A percentile compares a stretch with the other conserved stretches of the same genome.
phyloP scores from a whole-genome alignment of 2,329 filamentous ascomycete species.

The Sporothrix sp. region DNA sequence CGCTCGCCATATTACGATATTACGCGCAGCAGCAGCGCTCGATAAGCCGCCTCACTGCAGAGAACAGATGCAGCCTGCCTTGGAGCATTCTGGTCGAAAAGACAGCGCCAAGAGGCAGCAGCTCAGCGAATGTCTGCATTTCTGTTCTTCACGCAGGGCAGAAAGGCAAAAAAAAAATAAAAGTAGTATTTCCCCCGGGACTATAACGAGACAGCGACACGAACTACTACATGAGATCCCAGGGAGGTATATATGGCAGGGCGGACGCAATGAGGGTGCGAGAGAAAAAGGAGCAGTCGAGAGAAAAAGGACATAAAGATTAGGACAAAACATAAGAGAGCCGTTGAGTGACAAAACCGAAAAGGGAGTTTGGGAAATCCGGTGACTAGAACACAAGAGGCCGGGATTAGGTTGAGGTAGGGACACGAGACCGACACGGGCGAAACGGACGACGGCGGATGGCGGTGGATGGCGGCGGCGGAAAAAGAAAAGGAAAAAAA shows the following conservation, averaged over 20 bases:
- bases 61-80: no score
- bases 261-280: not conserved
- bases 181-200: not conserved
- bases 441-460: not conserved
- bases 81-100: no score
- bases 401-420: conserved; percentile 4
- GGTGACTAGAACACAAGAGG: not conserved
- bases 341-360: conserved; percentile 8
- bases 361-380: not conserved
- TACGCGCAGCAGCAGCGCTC: no score
- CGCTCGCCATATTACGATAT: no score
- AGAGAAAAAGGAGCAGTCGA: not conserved
- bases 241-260: conserved; percentile 10
- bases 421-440: not conserved
- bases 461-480: no score
- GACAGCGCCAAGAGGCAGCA: no score
- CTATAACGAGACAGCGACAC: not conserved
- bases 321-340: conserved; percentile 4
- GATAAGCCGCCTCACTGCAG: no score
- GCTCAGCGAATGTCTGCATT: no score
- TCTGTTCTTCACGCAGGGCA: no score
- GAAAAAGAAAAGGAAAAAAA: not conserved
- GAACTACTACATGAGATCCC: conserved; percentile 7
- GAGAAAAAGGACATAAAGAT: not conserved
- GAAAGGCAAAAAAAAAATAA: no score